A percentile compares a stretch with the other conserved stretches of the same genome.
Conservation (phyloP, 768 basidiomycete genomes). For the Lactarius vividus region DNA sequence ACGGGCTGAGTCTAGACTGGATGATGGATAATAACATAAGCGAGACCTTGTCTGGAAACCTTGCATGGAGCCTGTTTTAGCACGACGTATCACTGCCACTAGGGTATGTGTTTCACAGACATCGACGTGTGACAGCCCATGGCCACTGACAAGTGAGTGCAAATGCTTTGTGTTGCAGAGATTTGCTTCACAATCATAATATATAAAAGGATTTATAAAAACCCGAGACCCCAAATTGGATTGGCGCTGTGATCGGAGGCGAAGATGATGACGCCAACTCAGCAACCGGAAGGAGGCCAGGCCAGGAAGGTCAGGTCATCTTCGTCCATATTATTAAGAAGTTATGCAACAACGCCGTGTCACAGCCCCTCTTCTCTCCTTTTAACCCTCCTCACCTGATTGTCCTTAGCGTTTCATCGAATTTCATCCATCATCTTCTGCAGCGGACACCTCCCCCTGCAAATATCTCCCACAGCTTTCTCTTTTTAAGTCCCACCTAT, state of each 20-base stretch:
- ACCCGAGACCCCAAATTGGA: neutral
- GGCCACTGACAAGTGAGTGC: neutral
- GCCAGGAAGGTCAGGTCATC: neutral
- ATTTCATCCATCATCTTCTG: neutral
- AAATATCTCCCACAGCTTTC: neutral
- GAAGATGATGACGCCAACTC: neutral
- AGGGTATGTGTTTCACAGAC: neutral
- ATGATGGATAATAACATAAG: neutral
- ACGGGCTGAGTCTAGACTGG: neutral
- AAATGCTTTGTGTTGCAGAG: neutral
- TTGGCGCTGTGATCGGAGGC: neutral
- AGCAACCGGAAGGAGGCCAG: neutral
- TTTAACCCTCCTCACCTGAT: constrained; percentile 8
- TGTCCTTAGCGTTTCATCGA: neutral
- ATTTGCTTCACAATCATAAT: neutral
- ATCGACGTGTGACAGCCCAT: neutral
- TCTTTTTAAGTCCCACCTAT: neutral
- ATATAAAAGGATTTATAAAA: neutral
- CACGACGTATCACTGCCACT: neutral
- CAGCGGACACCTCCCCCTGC: neutral
- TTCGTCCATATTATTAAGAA: neutral
- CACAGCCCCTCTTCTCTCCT: constrained; percentile 2
- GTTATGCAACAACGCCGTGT: neutral
- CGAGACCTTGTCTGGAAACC: neutral
- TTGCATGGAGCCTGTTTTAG: neutral